These are phyloP conservation scores for Neurospora hispaniola DNA, from an alignment of 495 filamentous ascomycete genomes.

Conservation along the genomic window DNA sequence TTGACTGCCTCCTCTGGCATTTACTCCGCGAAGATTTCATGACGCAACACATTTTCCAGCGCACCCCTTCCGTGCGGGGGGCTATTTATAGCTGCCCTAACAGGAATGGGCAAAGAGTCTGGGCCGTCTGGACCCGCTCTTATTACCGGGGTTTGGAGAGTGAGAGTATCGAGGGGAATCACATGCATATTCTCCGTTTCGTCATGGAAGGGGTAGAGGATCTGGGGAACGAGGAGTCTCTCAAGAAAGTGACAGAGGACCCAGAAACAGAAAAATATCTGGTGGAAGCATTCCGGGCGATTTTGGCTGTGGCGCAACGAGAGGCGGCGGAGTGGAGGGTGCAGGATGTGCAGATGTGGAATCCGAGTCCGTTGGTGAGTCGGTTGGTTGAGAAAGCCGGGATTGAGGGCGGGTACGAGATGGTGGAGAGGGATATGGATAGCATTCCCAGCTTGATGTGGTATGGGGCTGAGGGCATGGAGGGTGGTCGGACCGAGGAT, in stretches of 20 bases:
- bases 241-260: not conserved
- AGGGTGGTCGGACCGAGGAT: slow-evolving; percentile 54
- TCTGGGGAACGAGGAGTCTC: not conserved
- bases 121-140: slow-evolving; percentile 73
- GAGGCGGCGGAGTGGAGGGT: slow-evolving; percentile 34
- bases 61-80: slow-evolving; percentile 53
- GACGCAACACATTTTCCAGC: slow-evolving; percentile 38
- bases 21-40: slow-evolving; percentile 81
- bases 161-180: slow-evolving; percentile 45
- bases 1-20: slow-evolving; percentile 72
- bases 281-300: slow-evolving; percentile 46
- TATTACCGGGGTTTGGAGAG: slow-evolving; percentile 41
- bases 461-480: slow-evolving; percentile 34
- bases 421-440: slow-evolving; percentile 36
- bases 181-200: slow-evolving; percentile 67
- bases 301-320: slow-evolving; percentile 30
- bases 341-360: slow-evolving; percentile 41
- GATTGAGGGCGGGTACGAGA: slow-evolving; percentile 18
- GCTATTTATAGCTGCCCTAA: slow-evolving; percentile 40
- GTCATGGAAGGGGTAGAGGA: slow-evolving; percentile 39
- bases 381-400: slow-evolving; percentile 30
- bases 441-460: slow-evolving; percentile 46
- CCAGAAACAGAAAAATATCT: slow-evolving; percentile 22
- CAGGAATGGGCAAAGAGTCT: slow-evolving; percentile 29
- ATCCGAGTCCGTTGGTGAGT: slow-evolving; percentile 29